phyloP scores from a whole-genome alignment of 306 rosid genomes.

The Urtica urens region DNA sequence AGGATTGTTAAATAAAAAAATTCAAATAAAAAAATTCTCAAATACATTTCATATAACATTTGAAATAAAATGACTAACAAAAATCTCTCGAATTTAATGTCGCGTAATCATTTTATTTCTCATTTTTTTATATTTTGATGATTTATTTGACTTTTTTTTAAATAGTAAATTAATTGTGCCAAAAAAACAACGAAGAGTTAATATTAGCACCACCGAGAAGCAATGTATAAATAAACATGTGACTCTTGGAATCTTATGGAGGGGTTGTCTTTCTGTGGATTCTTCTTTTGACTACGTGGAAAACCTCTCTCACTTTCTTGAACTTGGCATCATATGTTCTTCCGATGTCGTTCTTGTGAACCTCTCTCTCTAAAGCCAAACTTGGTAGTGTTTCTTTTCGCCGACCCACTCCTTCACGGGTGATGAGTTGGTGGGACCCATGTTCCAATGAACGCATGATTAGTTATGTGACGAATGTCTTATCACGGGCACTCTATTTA shows the following conservation, averaged over 20 bases:
- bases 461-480: too few species aligned
- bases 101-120: too few species aligned
- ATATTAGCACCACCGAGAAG: too few species aligned
- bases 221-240: neutral
- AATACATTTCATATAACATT: too few species aligned
- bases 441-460: too few species aligned
- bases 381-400: neutral
- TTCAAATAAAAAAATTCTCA: too few species aligned
- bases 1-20: too few species aligned
- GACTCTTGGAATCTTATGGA: neutral
- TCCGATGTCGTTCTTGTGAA: conserved; percentile 8
- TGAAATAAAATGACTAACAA: too few species aligned
- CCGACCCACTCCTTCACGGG: conserved; percentile 16
- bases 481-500: too few species aligned
- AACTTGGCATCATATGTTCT: conserved; percentile 2
- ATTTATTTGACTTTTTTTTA: neutral
- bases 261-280: neutral
- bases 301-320: conserved; percentile 6
- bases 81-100: too few species aligned
- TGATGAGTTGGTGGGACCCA: conserved; percentile 1
- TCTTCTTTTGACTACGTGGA: neutral
- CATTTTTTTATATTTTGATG: too few species aligned
- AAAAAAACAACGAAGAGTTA: neutral
- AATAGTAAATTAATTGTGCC: neutral
- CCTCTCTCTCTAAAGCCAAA: neutral